Conservation (phyloP, 2,329 filamentous ascomycete genomes). For the Fusarium anguioides region DNA sequence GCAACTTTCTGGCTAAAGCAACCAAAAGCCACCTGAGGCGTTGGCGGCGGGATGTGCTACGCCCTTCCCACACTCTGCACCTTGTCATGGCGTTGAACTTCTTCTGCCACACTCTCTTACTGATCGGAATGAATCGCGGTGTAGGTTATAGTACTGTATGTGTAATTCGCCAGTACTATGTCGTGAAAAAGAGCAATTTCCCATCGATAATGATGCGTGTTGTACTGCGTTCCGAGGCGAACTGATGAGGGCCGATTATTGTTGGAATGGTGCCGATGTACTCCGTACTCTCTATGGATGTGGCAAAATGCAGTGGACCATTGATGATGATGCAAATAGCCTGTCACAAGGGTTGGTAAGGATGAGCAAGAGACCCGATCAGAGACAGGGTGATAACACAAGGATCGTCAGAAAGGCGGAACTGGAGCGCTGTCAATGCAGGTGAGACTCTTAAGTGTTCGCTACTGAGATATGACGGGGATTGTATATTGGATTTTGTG, state of each 20-base stretch:
- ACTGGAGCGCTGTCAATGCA: constrained; percentile 35
- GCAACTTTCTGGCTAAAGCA: constrained; percentile 30
- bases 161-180: too few relatives aligned
- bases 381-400: constrained; percentile 35
- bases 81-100: constrained; percentile 27
- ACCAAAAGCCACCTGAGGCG: constrained; percentile 32
- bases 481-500: not conserved
- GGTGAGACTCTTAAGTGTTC: constrained; percentile 14
- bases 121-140: constrained; percentile 11
- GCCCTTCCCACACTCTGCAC: constrained; percentile 33
- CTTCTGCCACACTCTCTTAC: constrained; percentile 15
- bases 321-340: constrained; percentile 8
- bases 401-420: constrained; percentile 30
- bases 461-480: not conserved
- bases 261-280: not conserved
- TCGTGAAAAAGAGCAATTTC: not conserved
- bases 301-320: constrained; percentile 27
- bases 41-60: constrained; percentile 35
- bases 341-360: constrained; percentile 20
- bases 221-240: not conserved
- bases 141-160: too few relatives aligned
- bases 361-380: constrained; percentile 24
- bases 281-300: not conserved
- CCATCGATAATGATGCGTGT: not conserved
- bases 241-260: not conserved